Percentiles rank a stretch among this genome's conserved stretches.
These are phyloP conservation scores for Geotrichum reessii DNA, from an alignment of 1,139 yeast species.

Conservation along the genomic window DNA sequence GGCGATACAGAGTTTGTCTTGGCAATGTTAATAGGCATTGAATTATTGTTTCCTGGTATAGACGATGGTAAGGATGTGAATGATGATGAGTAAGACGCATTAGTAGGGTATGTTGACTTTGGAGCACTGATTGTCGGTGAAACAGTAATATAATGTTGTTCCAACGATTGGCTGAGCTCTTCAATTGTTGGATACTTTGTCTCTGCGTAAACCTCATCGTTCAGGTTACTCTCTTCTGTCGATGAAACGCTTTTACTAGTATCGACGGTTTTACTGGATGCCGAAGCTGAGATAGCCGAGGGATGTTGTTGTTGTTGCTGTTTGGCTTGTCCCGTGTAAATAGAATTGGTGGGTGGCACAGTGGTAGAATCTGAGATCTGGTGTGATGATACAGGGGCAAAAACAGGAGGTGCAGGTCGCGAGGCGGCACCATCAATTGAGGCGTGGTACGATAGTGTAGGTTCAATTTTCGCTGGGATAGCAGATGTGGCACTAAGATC, in stretches of 20 bases:
- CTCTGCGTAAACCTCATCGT: slow-evolving; percentile 23
- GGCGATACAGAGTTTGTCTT: background rate
- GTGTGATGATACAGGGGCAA: background rate
- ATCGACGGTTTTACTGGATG: slow-evolving; percentile 5
- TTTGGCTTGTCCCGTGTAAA: background rate
- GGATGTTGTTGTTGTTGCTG: background rate
- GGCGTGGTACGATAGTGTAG: background rate
- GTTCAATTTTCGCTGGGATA: background rate
- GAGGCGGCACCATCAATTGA: background rate
- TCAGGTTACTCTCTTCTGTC: slow-evolving; percentile 14
- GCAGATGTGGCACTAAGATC: background rate
- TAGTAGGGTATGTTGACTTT: slow-evolving; percentile 4
- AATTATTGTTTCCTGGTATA: background rate
- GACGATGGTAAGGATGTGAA: slow-evolving; percentile 8
- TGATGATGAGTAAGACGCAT: slow-evolving; percentile 7
- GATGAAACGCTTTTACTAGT: slow-evolving; percentile 1
- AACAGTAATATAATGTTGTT: slow-evolving; percentile 23
- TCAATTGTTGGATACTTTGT: slow-evolving; percentile 35
- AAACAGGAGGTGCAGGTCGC: background rate
- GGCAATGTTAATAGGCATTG: slow-evolving; percentile 4
- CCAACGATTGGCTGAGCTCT: slow-evolving; percentile 31
- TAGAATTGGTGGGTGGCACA: slow-evolving; percentile 22
- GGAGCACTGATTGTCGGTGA: slow-evolving; percentile 9
- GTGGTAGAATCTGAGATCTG: slow-evolving; percentile 17
- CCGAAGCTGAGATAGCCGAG: slow-evolving; percentile 13